Evolutionary conservation across 2,329 filamentous ascomycete species (phyloP).

Genomic region (Alternaria sp.): DNA sequence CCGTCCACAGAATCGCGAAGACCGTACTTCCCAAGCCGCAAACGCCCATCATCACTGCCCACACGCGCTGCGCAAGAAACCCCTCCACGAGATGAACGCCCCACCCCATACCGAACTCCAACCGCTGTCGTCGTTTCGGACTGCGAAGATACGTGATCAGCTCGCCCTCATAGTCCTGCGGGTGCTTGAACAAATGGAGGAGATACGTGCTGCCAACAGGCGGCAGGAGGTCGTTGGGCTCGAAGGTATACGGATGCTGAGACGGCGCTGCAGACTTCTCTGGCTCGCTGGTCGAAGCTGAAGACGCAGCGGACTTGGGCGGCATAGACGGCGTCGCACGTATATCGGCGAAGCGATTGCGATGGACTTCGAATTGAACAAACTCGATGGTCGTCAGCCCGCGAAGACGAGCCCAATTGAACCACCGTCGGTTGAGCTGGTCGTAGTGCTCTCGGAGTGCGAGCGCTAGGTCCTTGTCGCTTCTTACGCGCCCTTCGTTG

Average conservation of each 20-base stretch:
- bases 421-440: slow-evolving; percentile 42
- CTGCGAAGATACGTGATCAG: slow-evolving; percentile 45
- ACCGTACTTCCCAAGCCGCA: slow-evolving; percentile 43
- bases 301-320: slow-evolving; percentile 20
- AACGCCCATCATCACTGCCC: slow-evolving; percentile 33
- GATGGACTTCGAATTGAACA: slow-evolving; percentile 50
- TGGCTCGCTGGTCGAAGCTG: slow-evolving; percentile 2
- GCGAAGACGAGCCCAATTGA: slow-evolving; percentile 39
- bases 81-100: slow-evolving; percentile 50
- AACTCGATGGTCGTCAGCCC: slow-evolving; percentile 48
- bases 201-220: slow-evolving; percentile 49
- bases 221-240: slow-evolving; percentile 46
- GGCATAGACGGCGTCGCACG: slow-evolving; percentile 48
- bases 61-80: slow-evolving; percentile 46
- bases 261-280: slow-evolving; percentile 26
- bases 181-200: slow-evolving; percentile 49
- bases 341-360: slow-evolving; percentile 50
- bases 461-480: slow-evolving; percentile 46
- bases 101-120: slow-evolving; percentile 48
- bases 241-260: slow-evolving; percentile 44
- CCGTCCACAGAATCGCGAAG: slow-evolving; percentile 46
- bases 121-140: slow-evolving; percentile 40
- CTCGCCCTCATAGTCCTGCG: slow-evolving; percentile 49
- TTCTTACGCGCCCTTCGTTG: slow-evolving; percentile 36
- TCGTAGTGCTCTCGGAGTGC: slow-evolving; percentile 44